Evolutionary conservation across 768 basidiomycete species (phyloP).

Genomic region (Boletellus emodensis): DNA sequence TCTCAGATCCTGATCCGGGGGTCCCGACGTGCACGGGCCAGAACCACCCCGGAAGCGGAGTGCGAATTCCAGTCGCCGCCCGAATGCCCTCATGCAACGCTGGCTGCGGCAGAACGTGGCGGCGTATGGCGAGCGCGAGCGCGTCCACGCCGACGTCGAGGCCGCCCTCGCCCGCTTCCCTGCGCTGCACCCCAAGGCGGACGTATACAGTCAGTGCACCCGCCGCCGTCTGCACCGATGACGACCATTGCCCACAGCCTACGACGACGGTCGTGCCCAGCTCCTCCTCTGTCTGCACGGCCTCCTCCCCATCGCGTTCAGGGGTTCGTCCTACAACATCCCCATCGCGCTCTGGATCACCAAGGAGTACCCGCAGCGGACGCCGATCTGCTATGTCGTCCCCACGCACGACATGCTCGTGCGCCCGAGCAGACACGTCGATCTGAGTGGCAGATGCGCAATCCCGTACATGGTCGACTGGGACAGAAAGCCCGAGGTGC

Average conservation of each 20-base stretch:
- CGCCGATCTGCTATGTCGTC: conserved; percentile 88
- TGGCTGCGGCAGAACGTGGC: conserved; percentile 68
- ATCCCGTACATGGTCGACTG: conserved; percentile 73
- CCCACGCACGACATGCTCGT: conserved; percentile 91
- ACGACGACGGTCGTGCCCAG: conserved; percentile 92
- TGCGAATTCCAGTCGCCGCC: conserved; percentile 7
- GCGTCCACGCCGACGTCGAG: conserved; percentile 63
- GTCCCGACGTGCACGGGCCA: conserved; percentile 13
- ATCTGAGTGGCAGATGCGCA: conserved; percentile 72
- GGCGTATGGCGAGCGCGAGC: conserved; percentile 51
- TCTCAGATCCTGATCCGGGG: conserved; percentile 24
- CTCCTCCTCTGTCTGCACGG: conserved; percentile 90
- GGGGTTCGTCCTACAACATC: conserved; percentile 82
- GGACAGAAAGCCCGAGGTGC: conserved; percentile 68
- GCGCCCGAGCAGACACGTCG: conserved; percentile 67
- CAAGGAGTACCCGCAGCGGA: conserved; percentile 73
- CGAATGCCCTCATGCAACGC: conserved; percentile 26
- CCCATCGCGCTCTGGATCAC: conserved; percentile 88
- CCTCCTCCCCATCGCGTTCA: conserved; percentile 81
- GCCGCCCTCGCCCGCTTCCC: conserved; percentile 49
- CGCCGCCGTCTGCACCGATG: no score
- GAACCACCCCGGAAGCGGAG: conserved; percentile 5
- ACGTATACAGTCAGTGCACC: conserved; percentile 57
- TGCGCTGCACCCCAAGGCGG: conserved; percentile 72
- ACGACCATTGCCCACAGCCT: conserved; percentile 46